Conservation (phyloP, 2,329 filamentous ascomycete species). For the Epichloe elymi region DNA sequence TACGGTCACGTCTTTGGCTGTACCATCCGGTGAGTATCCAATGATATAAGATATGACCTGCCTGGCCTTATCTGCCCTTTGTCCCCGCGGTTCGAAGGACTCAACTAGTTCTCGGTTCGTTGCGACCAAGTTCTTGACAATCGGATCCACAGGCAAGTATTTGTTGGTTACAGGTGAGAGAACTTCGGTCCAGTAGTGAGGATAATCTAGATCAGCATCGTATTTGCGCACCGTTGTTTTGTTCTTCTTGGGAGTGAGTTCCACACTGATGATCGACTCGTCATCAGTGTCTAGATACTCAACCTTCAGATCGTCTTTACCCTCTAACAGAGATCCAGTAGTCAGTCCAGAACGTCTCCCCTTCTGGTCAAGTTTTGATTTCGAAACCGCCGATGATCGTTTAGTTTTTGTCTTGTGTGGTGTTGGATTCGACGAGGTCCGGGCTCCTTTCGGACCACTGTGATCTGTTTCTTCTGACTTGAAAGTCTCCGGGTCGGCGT, state of each 20-base stretch:
- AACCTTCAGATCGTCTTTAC: conserved; percentile 33
- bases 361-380: neutral
- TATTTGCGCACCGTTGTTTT: conserved; percentile 35
- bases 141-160: conserved; percentile 65
- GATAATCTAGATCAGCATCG: conserved; percentile 67
- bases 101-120: conserved; percentile 60
- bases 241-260: conserved; percentile 26
- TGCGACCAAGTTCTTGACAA: conserved; percentile 55
- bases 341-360: neutral
- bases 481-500: conserved; percentile 44
- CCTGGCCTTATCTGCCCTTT: conserved; percentile 70
- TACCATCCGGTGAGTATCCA: conserved; percentile 69
- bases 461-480: neutral
- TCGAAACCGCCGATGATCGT: neutral
- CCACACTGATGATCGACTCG: conserved; percentile 45
- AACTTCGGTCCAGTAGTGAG: conserved; percentile 88
- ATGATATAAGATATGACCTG: conserved; percentile 86
- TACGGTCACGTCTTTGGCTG: conserved; percentile 88
- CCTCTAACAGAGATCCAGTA: neutral
- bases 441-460: neutral
- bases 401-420: conserved; percentile 2
- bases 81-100: conserved; percentile 69
- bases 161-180: conserved; percentile 70
- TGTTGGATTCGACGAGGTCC: conserved; percentile 3
- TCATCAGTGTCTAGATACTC: conserved; percentile 39